Base-by-base conservation (phyloP, 208 protist species). In the Leptomonas seymouri region DNA sequence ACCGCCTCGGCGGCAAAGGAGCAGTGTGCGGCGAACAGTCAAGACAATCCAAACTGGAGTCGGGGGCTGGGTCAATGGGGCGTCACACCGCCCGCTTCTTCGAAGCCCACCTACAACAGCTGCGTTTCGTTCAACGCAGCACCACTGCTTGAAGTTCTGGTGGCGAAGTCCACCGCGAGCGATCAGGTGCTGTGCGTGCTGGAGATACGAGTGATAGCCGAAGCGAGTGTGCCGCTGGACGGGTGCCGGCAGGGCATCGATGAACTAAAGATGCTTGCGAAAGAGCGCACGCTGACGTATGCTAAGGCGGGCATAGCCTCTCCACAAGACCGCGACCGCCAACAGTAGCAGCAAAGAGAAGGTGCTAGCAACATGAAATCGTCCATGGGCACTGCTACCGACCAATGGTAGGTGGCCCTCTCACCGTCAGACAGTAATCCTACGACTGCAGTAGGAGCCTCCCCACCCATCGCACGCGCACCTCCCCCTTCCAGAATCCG, bases 281-380 rank as follows among this genome's bases (percentile, higher is more conserved):
- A 63, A 15, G 69, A 59, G 53, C n/a, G 28, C 34, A 50, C 59
- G 60, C 69, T 74, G 51, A 57, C 62, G 28, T 74, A 74, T 53
- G 21, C 42, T 11, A 59, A 53, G 45, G 11, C 59, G 0, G 53
- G 36, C n/a, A 61, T 56, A 44, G 25, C 6, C 11, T 28, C 60
- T n/a, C 67, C 69, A n/a, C 48, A 23, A 2, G 51, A 70, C 15
- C 49, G 49, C 27, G 34, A 9, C 18, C 12, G 3, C 9, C 15
- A n/a, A 5, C 7, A 31, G 57, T 42, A 20, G 44, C 45, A 65
- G 45, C 45, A 27, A 30, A 39, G 42, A 9, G 34, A 39, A 9
- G 9, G 9, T 12, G 34, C 3, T 9, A 39, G 51, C 51, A 45
- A 34, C 51, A 39, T 16, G 16, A n/a, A 16, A 6, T 48, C 44